Base-by-base conservation (phyloP, 768 basidiomycete genomes). In the Boletus subparvulus region DNA sequence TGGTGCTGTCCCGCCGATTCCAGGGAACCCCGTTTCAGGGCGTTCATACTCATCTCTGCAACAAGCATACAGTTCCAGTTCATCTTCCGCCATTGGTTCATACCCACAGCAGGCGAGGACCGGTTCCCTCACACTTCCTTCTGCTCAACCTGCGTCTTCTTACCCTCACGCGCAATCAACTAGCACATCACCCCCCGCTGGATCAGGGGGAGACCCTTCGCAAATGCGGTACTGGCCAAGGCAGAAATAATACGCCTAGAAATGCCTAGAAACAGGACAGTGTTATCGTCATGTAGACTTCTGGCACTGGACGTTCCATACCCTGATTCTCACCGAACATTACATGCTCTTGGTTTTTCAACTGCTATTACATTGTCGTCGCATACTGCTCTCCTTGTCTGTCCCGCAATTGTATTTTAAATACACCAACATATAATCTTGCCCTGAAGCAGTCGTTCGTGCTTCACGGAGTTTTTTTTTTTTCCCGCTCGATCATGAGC, bases 31-130 rank as follows among this genome's bases (percentile, higher is more conserved):
- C 42, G 60, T 63, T 58, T 57, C 64, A 61, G 66, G 56, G 24
- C 61, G 67, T 55, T 65, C 63, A 50, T 67, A 71, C 35, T 45
- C 74, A 55, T 56, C 68, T 57, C 54, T 66, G 47, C 69, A 73
- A 54, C 56, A 66, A 33, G 59, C 67, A 45, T 67, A 70, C 56
- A 33, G 57, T 47, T 62, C 65, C 26, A 44, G 47, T 26, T 55
- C 63, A 17, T 21, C 58, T 35, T 47, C 72, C 51, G 48, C 59
- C 14, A 42, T 59, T 11, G 52, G 46, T 26, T 35, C 62, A 33
- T 73, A 71, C 46, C 73, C 64, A 14, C 56, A 56, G 7, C 74
- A 71, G 43, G 59, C 65, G 40, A 68, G 70, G 45, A 47, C 59
- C 43, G 55, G 47, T 19, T 8, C 65, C 26, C 45, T 46, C 26